Evolutionary conservation across 169 alveolate species (phyloP).

Genomic region (Cryptosporidium baileyi): DNA sequence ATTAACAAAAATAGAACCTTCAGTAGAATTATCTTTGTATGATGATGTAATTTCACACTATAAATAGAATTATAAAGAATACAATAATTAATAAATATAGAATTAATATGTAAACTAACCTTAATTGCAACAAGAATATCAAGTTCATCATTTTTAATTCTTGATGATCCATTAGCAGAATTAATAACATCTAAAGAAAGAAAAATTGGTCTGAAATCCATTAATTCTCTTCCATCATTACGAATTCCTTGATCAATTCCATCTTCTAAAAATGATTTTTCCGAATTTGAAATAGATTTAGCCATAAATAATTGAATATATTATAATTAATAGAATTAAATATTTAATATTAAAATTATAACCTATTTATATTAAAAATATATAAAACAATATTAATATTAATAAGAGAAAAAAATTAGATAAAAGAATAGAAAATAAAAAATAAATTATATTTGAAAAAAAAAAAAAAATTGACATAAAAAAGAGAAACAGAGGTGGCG

Average conservation of each 20-base stretch:
- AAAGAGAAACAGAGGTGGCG: too few species aligned
- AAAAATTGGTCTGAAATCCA: constrained; percentile 23
- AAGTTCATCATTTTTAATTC: constrained; percentile 47
- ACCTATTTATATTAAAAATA: too few species aligned
- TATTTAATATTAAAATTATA: too few species aligned
- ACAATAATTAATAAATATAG: not conserved
- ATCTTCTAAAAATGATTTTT: constrained; percentile 29
- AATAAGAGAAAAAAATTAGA: too few species aligned
- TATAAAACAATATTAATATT: too few species aligned
- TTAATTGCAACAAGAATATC: constrained; percentile 37
- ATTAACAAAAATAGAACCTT: constrained; percentile 32
- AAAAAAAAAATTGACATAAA: too few species aligned
- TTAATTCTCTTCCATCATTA: constrained; percentile 52
- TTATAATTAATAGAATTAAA: too few species aligned
- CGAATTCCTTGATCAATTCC: constrained; percentile 69
- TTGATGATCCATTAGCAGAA: constrained; percentile 52
- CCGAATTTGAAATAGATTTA: constrained; percentile 44
- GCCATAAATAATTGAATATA: constrained; percentile 8
- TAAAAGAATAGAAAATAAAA: too few species aligned
- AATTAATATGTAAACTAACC: constrained; percentile 4
- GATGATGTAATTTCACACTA: constrained; percentile 48
- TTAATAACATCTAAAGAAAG: constrained; percentile 53
- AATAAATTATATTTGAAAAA: too few species aligned
- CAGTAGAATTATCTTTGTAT: not conserved
- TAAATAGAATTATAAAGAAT: not conserved